Evolutionary conservation across 2,329 filamentous ascomycete species (phyloP).

Genomic region (Phyllosticta capitalensis): DNA sequence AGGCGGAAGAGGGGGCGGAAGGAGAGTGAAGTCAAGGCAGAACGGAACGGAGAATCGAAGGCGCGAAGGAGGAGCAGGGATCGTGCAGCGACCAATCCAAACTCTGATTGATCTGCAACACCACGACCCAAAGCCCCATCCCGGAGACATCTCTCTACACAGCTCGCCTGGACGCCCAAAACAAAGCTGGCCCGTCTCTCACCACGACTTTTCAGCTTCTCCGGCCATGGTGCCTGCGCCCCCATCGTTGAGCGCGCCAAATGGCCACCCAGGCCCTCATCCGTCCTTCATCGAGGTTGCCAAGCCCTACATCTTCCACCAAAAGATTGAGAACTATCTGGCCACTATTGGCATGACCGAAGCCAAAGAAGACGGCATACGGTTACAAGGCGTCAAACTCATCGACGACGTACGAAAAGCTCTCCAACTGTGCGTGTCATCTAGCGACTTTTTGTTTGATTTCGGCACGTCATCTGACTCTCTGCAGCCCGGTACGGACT

Average conservation of each 20-base stretch:
- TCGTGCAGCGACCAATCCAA: not conserved
- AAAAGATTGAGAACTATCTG: constrained; percentile 65
- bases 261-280: constrained; percentile 39
- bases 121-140: not conserved
- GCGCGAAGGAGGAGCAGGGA: not conserved
- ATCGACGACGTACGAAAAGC: constrained; percentile 76
- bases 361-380: constrained; percentile 67
- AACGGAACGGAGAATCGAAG: not conserved
- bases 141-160: not conserved
- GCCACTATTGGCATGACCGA: constrained; percentile 61
- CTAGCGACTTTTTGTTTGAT: not conserved
- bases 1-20: not conserved
- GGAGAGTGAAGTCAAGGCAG: not conserved
- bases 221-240: constrained; percentile 23
- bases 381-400: constrained; percentile 78
- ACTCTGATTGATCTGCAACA: not conserved
- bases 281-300: constrained; percentile 56
- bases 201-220: not conserved
- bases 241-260: constrained; percentile 16
- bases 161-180: not conserved
- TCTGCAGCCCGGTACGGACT: constrained; percentile 70
- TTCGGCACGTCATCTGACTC: not conserved
- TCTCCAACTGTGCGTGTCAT: constrained; percentile 59
- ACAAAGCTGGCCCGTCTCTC: not conserved
- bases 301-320: constrained; percentile 73